These are phyloP conservation scores for Peronospora farinosa DNA, from an alignment of 352 stramenopile genomes.

Conservation along the genomic window DNA sequence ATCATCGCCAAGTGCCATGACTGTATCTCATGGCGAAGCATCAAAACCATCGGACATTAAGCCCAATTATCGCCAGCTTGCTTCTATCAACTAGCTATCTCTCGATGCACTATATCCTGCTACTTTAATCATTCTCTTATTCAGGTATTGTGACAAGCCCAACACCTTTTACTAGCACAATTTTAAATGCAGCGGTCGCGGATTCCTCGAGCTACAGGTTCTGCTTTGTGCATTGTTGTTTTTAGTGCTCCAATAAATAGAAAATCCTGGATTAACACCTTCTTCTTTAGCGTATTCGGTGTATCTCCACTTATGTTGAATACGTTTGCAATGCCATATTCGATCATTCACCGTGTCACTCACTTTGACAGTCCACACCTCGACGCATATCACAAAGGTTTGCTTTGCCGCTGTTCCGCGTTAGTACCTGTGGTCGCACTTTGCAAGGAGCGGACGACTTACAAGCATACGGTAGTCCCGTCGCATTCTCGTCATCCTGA, in stretches of 20 bases:
- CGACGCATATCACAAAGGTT: slow-evolving; percentile 72
- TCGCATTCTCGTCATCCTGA: slow-evolving; percentile 24
- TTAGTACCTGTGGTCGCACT: neutral
- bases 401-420: slow-evolving; percentile 1
- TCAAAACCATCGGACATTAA: slow-evolving; percentile 12
- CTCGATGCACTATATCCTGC: slow-evolving; percentile 58
- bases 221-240: slow-evolving; percentile 4
- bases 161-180: slow-evolving; percentile 2
- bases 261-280: slow-evolving; percentile 46
- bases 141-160: slow-evolving; percentile 9
- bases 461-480: slow-evolving; percentile 93
- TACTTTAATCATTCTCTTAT: no score
- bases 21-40: slow-evolving; percentile 15
- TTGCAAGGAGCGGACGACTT: slow-evolving; percentile 34
- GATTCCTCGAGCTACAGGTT: slow-evolving; percentile 23
- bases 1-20: slow-evolving; percentile 23
- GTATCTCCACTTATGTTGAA: slow-evolving; percentile 70
- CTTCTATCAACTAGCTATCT: slow-evolving; percentile 39
- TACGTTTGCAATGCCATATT: slow-evolving; percentile 34
- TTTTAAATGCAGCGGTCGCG: slow-evolving; percentile 23
- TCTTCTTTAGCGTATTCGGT: slow-evolving; percentile 39
- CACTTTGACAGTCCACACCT: slow-evolving; percentile 51
- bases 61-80: slow-evolving; percentile 22
- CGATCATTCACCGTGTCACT: slow-evolving; percentile 57
- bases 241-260: slow-evolving; percentile 52